Percentiles rank a stretch among this genome's conserved stretches.
Conservation (phyloP, 306 rosid species). For the Canavalia gladiata region DNA sequence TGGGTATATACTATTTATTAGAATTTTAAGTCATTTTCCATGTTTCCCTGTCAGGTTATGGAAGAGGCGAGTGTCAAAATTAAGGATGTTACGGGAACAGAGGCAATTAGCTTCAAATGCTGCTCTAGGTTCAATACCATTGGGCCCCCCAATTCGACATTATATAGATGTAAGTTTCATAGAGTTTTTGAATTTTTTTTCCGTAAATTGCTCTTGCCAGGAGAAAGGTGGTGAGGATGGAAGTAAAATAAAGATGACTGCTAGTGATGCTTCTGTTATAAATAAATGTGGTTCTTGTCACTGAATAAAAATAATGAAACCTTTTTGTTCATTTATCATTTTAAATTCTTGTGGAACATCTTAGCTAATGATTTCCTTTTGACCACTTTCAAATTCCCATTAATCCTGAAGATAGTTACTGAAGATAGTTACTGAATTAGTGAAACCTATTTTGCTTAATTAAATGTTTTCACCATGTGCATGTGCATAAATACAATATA, state of each 20-base stretch:
- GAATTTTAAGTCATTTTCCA: slow-evolving; percentile 34
- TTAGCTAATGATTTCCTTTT: slow-evolving; percentile 2
- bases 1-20: slow-evolving; percentile 8
- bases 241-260: slow-evolving; percentile 34
- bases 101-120: slow-evolving; percentile 79
- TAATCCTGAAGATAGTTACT: slow-evolving; percentile 4
- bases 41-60: slow-evolving; percentile 72
- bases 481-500: slow-evolving; percentile 15
- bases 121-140: slow-evolving; percentile 72
- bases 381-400: neutral
- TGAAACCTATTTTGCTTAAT: slow-evolving; percentile 1
- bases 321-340: slow-evolving; percentile 10
- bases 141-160: slow-evolving; percentile 84
- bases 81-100: slow-evolving; percentile 72
- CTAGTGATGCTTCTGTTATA: slow-evolving; percentile 24
- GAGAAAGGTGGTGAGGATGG: neutral
- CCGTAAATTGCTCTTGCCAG: slow-evolving; percentile 15
- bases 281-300: neutral
- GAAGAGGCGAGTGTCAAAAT: slow-evolving; percentile 76
- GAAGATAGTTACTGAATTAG: slow-evolving; percentile 24
- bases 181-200: slow-evolving; percentile 32
- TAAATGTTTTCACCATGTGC: neutral
- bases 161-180: slow-evolving; percentile 66
- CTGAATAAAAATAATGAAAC: slow-evolving; percentile 22
- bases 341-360: slow-evolving; percentile 8